Conservation (phyloP, 345 rosid species). For the Brassica carinata region DNA sequence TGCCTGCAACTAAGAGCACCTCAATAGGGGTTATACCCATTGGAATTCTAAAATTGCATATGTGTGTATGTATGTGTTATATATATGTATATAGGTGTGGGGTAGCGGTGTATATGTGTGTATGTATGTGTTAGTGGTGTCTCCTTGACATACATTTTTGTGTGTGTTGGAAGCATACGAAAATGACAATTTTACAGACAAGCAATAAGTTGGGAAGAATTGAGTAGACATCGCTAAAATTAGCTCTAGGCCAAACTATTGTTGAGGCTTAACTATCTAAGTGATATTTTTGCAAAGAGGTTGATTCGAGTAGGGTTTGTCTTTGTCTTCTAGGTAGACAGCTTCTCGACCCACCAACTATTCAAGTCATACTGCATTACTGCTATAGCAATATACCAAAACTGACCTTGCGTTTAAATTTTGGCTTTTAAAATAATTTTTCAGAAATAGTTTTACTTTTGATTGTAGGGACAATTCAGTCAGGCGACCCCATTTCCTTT, state of each 20-base stretch:
- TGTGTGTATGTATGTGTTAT: no score
- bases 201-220: background rate
- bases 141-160: background rate
- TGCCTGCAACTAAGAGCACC: background rate
- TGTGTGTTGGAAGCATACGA: background rate
- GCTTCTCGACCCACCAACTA: slow-evolving; percentile 9
- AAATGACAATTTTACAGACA: slow-evolving; percentile 8
- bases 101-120: no score
- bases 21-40: no score
- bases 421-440: background rate
- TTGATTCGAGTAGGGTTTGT: slow-evolving; percentile 14
- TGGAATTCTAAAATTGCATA: no score
- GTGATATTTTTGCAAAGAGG: background rate
- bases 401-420: slow-evolving; percentile 1
- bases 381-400: background rate
- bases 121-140: background rate
- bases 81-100: no score
- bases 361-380: background rate
- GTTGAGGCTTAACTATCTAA: background rate
- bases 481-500: background rate
- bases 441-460: slow-evolving; percentile 1
- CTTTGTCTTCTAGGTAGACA: slow-evolving; percentile 1
- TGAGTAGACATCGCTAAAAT: background rate
- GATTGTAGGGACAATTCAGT: slow-evolving; percentile 12
- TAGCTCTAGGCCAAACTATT: background rate